Conservation (phyloP, 208 protist species). For the Leishmania guyanensis region DNA sequence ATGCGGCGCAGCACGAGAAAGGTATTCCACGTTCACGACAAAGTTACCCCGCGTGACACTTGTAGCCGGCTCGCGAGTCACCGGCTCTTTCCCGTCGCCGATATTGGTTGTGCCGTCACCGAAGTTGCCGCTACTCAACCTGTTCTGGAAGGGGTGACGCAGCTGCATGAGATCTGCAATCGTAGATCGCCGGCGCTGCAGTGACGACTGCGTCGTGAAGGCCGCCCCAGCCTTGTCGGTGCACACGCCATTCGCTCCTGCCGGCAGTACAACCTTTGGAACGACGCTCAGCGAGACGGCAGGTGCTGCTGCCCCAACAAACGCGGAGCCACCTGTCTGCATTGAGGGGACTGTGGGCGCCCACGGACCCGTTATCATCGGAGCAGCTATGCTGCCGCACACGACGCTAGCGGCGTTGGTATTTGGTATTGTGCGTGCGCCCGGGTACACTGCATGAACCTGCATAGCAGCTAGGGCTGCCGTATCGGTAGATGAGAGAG, state of each 20-base stretch:
- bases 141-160: constrained; percentile 3
- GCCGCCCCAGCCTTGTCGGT: not conserved
- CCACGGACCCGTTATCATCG: constrained; percentile 5
- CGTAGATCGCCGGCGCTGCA: constrained; percentile 23
- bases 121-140: not conserved
- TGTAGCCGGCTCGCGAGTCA: constrained; percentile 34
- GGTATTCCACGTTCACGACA: constrained; percentile 58
- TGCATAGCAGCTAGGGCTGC: not conserved
- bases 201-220: not conserved
- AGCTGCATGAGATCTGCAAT: constrained; percentile 40
- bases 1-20: constrained; percentile 17
- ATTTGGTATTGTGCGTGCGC: constrained; percentile 19
- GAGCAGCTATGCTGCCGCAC: not conserved
- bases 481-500: not conserved
- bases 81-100: not conserved
- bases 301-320: not conserved
- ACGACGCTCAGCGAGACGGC: constrained; percentile 18
- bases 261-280: constrained; percentile 20
- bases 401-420: not conserved
- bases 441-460: constrained; percentile 19
- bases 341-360: not conserved
- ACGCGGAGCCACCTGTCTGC: not conserved
- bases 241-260: not conserved
- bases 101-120: not conserved
- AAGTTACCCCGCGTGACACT: constrained; percentile 62